Conservation (phyloP, 2,329 filamentous ascomycete species). For the Aureobasidium zeae region DNA sequence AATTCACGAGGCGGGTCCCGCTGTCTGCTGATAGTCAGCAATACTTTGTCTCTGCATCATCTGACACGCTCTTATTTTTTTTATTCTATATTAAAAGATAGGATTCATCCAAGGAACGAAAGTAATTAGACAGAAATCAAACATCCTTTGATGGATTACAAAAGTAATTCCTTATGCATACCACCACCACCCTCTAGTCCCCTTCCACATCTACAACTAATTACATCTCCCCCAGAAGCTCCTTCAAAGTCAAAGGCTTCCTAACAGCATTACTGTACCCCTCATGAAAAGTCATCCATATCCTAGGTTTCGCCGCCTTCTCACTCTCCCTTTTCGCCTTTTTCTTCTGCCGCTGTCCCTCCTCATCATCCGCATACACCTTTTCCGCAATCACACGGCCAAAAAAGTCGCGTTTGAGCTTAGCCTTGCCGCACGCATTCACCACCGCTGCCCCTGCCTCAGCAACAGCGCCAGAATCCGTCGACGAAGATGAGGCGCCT, state of each 20-base stretch:
- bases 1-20: no score
- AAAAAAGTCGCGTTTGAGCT: constrained; percentile 73
- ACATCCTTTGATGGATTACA: no score
- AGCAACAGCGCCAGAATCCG: constrained; percentile 12
- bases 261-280: constrained; percentile 86
- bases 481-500: no score
- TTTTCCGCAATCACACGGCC: constrained; percentile 49
- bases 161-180: no score
- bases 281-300: constrained; percentile 86
- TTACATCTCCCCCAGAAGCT: constrained; percentile 58
- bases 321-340: constrained; percentile 28
- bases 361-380: constrained; percentile 32
- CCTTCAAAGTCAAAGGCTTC: constrained; percentile 73
- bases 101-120: no score
- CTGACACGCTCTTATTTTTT: no score
- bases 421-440: constrained; percentile 26
- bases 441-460: constrained; percentile 22
- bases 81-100: no score
- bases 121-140: no score
- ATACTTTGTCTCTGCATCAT: no score
- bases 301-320: constrained; percentile 45
- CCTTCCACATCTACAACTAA: no score
- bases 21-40: no score
- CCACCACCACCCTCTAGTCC: no score
- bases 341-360: constrained; percentile 32